Conservation (phyloP, 2,329 filamentous ascomycete species). For the Coniochaeta hoffmannii region DNA sequence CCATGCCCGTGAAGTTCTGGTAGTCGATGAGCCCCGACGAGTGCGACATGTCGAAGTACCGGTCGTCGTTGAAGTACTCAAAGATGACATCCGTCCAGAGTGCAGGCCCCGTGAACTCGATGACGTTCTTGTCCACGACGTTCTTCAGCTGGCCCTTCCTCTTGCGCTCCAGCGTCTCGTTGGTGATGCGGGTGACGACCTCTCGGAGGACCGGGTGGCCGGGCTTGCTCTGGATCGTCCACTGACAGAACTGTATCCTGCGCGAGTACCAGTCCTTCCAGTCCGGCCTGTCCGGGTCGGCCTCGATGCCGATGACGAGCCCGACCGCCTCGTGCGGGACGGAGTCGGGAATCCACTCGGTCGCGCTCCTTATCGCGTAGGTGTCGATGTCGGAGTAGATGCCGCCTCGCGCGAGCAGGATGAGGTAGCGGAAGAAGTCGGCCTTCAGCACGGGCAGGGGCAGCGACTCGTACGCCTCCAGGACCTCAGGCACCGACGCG, state of each 20-base stretch:
- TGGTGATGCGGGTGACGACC: constrained; percentile 77
- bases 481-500: constrained; percentile 69
- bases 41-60: constrained; percentile 74
- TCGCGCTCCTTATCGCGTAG: constrained; percentile 69
- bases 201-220: constrained; percentile 89
- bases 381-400: constrained; percentile 93
- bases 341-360: constrained; percentile 76
- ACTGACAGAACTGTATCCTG: constrained; percentile 96
- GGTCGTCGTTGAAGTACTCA: constrained; percentile 84
- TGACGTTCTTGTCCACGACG: constrained; percentile 61
- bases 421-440: constrained; percentile 71
- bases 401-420: constrained; percentile 52
- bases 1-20: constrained; percentile 84
- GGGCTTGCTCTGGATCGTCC: constrained; percentile 95
- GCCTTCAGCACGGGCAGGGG: constrained; percentile 71
- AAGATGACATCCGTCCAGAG: constrained; percentile 93
- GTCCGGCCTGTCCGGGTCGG: constrained; percentile 85
- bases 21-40: constrained; percentile 72
- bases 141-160: constrained; percentile 54
- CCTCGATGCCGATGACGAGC: constrained; percentile 89
- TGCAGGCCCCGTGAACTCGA: constrained; percentile 91
- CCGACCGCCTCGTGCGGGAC: constrained; percentile 75
- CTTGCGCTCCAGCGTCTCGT: constrained; percentile 71
- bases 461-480: constrained; percentile 67
- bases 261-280: constrained; percentile 96